A percentile compares a stretch with the other conserved stretches of the same genome.
phyloP scores from a whole-genome alignment of 1,139 yeast species.

The Starmera stellimalicola region DNA sequence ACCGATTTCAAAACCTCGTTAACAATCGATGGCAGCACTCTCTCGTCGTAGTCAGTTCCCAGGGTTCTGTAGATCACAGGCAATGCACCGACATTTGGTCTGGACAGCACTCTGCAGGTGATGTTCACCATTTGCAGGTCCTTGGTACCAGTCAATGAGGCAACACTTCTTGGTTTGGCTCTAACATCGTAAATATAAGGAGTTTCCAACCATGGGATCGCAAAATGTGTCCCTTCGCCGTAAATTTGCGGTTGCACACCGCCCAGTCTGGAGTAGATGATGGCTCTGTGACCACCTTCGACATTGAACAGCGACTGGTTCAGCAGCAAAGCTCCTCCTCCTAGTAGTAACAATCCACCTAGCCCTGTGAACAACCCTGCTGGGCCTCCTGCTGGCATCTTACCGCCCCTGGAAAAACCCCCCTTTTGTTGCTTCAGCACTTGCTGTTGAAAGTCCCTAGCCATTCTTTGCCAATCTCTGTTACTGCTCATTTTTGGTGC shows the following conservation, averaged over 20 bases:
- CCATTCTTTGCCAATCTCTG: constrained; percentile 59
- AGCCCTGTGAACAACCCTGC: constrained; percentile 63
- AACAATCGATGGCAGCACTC: constrained; percentile 92
- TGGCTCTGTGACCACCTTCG: constrained; percentile 99
- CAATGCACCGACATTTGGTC: constrained; percentile 72
- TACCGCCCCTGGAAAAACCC: constrained; percentile 29
- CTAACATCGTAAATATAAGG: constrained; percentile 92
- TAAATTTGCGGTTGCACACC: constrained; percentile 85
- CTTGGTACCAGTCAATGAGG: constrained; percentile 97
- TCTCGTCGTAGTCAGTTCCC: constrained; percentile 91
- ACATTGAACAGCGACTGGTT: constrained; percentile 84
- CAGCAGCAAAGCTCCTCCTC: constrained; percentile 58
- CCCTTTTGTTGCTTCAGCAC: constrained; percentile 42
- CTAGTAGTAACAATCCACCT: constrained; percentile 67
- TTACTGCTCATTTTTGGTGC: constrained; percentile 22
- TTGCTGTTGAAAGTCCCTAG: constrained; percentile 55
- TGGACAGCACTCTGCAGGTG: constrained; percentile 91
- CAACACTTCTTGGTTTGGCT: constrained; percentile 94
- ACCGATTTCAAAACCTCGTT: constrained; percentile 95
- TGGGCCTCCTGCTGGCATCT: constrained; percentile 28
- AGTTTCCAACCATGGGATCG: constrained; percentile 91
- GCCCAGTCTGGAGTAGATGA: constrained; percentile 76
- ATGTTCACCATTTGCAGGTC: constrained; percentile 98
- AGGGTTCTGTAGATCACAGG: constrained; percentile 85
- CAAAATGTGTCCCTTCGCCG: constrained; percentile 91